Evolutionary conservation across 139 green algal species (phyloP).

Genomic region (Coelastrella sp.): DNA sequence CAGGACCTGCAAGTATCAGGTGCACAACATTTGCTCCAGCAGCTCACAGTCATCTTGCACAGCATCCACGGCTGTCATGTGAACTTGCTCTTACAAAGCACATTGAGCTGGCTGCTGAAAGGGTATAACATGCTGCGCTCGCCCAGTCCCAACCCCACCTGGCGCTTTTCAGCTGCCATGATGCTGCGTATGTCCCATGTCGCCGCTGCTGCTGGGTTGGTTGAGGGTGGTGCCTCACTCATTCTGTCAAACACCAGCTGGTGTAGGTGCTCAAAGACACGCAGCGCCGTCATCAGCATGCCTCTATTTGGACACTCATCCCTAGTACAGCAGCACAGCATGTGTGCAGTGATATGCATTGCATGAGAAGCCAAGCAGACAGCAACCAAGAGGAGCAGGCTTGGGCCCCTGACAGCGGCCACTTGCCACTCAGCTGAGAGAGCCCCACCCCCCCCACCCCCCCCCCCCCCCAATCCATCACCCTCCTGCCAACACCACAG

Average conservation of each 20-base stretch:
- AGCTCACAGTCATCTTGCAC: constrained; percentile 48
- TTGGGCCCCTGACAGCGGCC: no score
- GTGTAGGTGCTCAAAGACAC: constrained; percentile 61
- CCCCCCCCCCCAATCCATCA: no score
- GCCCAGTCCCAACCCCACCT: constrained; percentile 14
- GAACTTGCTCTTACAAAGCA: no score
- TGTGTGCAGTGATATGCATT: neutral
- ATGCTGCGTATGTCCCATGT: constrained; percentile 48
- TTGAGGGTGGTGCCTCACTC: constrained; percentile 30
- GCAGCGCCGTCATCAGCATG: constrained; percentile 60
- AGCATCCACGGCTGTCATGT: neutral
- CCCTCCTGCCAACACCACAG: no score
- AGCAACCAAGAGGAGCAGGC: neutral
- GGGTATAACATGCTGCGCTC: neutral
- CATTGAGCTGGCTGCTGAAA: no score
- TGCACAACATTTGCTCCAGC: constrained; percentile 45
- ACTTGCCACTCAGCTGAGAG: no score
- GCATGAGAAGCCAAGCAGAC: neutral
- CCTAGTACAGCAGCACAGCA: constrained; percentile 37
- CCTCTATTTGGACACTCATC: constrained; percentile 67
- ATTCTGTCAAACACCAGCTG: constrained; percentile 42
- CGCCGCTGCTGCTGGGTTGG: constrained; percentile 12
- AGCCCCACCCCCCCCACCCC: no score
- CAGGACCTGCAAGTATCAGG: constrained; percentile 50
- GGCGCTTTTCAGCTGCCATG: constrained; percentile 35